A percentile compares a stretch with the other conserved stretches of the same genome.
phyloP scores from a whole-genome alignment of 2,329 filamentous ascomycete species.

The Tetracladium maxilliforme region DNA sequence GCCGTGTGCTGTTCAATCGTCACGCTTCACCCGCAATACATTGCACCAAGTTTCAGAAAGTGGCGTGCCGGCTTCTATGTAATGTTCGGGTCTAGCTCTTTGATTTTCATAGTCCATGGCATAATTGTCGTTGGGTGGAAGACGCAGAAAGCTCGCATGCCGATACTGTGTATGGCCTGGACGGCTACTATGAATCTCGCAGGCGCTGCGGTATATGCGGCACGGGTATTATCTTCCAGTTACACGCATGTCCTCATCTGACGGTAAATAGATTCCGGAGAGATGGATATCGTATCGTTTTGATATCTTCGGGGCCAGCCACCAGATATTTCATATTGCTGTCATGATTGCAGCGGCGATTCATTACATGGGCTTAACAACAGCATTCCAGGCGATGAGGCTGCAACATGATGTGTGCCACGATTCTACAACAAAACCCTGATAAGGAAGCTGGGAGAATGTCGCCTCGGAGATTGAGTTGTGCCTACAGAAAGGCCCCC shows the following conservation, averaged over 20 bases:
- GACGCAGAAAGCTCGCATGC: slow-evolving; percentile 20
- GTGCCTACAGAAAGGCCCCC: too few species aligned
- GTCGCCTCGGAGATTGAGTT: too few species aligned
- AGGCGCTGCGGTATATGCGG: slow-evolving; percentile 21
- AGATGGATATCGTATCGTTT: slow-evolving; percentile 24
- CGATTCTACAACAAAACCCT: too few species aligned
- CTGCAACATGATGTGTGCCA: too few species aligned
- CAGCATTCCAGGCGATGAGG: too few species aligned
- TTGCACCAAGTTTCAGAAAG: slow-evolving; percentile 20
- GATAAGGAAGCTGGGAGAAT: too few species aligned
- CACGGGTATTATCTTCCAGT: slow-evolving; percentile 14
- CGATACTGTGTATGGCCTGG: slow-evolving; percentile 20
- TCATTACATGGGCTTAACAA: too few species aligned
- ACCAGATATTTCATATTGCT: slow-evolving; percentile 32
- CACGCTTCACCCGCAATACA: slow-evolving; percentile 20
- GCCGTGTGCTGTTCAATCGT: slow-evolving; percentile 20
- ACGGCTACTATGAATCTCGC: slow-evolving; percentile 21
- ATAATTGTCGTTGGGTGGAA: slow-evolving; percentile 14
- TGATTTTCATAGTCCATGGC: slow-evolving; percentile 23
- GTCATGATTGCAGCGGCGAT: slow-evolving; percentile 28
- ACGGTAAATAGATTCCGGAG: slow-evolving; percentile 23
- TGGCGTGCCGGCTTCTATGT: slow-evolving; percentile 23
- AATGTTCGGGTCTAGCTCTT: slow-evolving; percentile 22
- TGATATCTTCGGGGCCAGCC: slow-evolving; percentile 29
- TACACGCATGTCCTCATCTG: slow-evolving; percentile 1